Evolutionary conservation across 169 alveolate species (phyloP), one percentile per base, ranked within the genome.

Genomic region (Plasmodium ovale): DNA sequence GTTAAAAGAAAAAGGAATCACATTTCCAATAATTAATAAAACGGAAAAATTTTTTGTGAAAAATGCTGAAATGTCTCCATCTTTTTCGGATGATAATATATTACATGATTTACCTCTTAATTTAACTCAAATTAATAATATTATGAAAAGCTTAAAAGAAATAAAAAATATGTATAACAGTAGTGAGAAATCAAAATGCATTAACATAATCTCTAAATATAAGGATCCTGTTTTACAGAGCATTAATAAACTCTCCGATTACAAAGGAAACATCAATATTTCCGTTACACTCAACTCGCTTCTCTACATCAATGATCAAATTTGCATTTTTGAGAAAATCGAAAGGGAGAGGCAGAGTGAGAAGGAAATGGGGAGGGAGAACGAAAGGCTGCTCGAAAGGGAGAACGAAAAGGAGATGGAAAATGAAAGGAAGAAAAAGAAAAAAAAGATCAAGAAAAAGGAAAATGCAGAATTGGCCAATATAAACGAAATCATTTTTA

Each of bases 1-100:
- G 21, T 39, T 94, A 87, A 87, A 94, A 72, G 92, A 87, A 67
- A 69, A 91, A 64, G 96, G 96, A 29, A 91, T 94, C 23, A 68
- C 91, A 37, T 85, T 85, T 27, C 91, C 91, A 10, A 54, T 85
- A 42, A 69, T 85, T 54, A 85, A 70, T 49, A 85, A 85, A 25
- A 27, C 91, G 16, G 91, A 85, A 21, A 85, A 85, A 25, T 85
- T 85, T 85, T 85, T 68, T 35, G 91, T 85, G 6, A 85, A 85
- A 67, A 70, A 85, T 69, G 85, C 91, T 7, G 72, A 82, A 27
- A 64, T 10, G 12, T 67, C 85, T 10, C 85, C 85, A 19, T 44
- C 72, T n/a, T 85, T 85, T 60, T 67, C 87, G 5, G 87, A 69
- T 47, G 87, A 85, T 35, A 85, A 85, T 69, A 70, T 85, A 23